A percentile compares a stretch with the other conserved stretches of the same genome.
These are phyloP conservation scores for Cryptosporidium andersoni DNA, from an alignment of 169 alveolate genomes.

Conservation along the genomic window DNA sequence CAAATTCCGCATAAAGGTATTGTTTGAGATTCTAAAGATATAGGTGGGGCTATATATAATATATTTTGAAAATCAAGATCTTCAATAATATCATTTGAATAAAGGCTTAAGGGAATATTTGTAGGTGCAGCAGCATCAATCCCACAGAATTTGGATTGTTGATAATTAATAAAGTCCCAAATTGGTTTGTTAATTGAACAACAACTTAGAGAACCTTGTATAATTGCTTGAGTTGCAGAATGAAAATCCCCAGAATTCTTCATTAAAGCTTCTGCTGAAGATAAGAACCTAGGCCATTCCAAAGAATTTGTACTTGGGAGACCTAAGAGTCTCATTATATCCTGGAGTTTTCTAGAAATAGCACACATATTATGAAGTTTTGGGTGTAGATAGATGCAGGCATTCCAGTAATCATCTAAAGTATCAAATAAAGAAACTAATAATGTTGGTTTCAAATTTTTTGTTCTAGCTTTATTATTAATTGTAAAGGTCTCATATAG, in stretches of 20 bases:
- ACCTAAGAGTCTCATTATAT: slow-evolving; percentile 4
- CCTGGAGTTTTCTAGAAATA: not conserved
- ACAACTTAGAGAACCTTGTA: slow-evolving; percentile 40
- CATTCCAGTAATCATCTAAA: slow-evolving; percentile 61
- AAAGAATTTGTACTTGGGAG: slow-evolving; percentile 47
- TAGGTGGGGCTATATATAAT: not conserved
- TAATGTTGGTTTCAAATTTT: slow-evolving; percentile 9
- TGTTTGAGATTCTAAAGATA: not conserved
- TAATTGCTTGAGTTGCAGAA: slow-evolving; percentile 35
- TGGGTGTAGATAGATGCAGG: slow-evolving; percentile 52
- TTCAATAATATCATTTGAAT: not conserved
- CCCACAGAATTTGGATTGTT: slow-evolving; percentile 62
- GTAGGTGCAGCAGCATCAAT: slow-evolving; percentile 39
- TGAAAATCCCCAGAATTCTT: not conserved
- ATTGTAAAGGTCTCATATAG: slow-evolving; percentile 40
- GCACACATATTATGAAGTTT: slow-evolving; percentile 25
- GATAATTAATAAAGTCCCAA: slow-evolving; percentile 67
- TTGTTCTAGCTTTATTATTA: slow-evolving; percentile 7
- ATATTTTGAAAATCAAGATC: not conserved
- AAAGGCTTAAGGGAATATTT: not conserved
- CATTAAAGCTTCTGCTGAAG: not conserved
- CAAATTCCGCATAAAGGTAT: slow-evolving; percentile 62
- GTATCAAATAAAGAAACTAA: slow-evolving; percentile 58
- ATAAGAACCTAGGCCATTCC: slow-evolving; percentile 21
- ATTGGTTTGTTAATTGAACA: not conserved